Evolutionary conservation across 2,329 filamentous ascomycete genomes (phyloP).

Genomic region (Colletotrichum echinochloae): DNA sequence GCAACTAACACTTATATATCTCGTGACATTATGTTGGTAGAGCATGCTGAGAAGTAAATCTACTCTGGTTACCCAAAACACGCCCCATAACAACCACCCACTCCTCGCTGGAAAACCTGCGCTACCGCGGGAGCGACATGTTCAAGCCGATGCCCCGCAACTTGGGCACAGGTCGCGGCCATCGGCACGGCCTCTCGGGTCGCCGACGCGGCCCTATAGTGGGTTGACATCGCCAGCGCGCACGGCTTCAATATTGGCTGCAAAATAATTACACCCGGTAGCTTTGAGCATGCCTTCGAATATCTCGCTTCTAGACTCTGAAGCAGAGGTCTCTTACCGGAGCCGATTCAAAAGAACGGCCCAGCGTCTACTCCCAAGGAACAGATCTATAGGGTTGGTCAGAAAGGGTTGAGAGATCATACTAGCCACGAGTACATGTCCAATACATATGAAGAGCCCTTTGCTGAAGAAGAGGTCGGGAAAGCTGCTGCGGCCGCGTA

Average conservation of each 20-base stretch:
- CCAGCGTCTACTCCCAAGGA: conserved; percentile 22
- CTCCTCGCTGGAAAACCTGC: conserved; percentile 61
- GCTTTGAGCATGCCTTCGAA: conserved; percentile 49
- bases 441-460: conserved; percentile 20
- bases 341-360: not conserved
- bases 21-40: too few relatives aligned
- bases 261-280: conserved; percentile 57
- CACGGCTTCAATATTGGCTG: conserved; percentile 58
- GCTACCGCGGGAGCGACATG: conserved; percentile 57
- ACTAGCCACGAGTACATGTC: conserved; percentile 27
- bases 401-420: conserved; percentile 28
- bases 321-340: conserved; percentile 41
- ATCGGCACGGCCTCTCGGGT: conserved; percentile 57
- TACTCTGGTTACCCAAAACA: too few relatives aligned
- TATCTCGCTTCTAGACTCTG: conserved; percentile 47
- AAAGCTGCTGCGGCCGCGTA: not conserved
- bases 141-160: conserved; percentile 57
- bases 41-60: too few relatives aligned
- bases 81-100: too few relatives aligned
- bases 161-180: conserved; percentile 54
- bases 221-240: conserved; percentile 56
- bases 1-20: too few relatives aligned
- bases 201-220: conserved; percentile 58
- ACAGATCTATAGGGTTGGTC: conserved; percentile 22
- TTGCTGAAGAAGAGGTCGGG: conserved; percentile 9